Conservation (phyloP, 192 early-diverging fungal species). For the Martensiomyces pterosporus region DNA sequence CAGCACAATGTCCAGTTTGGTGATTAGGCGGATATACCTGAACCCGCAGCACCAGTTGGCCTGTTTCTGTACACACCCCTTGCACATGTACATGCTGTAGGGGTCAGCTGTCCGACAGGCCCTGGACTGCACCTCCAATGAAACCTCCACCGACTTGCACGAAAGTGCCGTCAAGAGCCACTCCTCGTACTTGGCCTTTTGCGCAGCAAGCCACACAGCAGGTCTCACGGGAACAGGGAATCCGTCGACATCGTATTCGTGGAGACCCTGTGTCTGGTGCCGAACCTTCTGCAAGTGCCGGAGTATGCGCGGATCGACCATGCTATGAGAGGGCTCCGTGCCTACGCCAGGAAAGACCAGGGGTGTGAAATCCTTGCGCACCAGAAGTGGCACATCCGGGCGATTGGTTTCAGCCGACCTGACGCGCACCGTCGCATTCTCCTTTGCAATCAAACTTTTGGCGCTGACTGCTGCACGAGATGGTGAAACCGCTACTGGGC, state of each 20-base stretch:
- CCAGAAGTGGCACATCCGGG: neutral
- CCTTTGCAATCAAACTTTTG: no score
- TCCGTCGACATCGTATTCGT: slow-evolving; percentile 15
- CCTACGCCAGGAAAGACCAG: neutral
- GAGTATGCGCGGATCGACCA: neutral
- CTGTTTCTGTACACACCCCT: slow-evolving; percentile 12
- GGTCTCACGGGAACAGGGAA: slow-evolving; percentile 20
- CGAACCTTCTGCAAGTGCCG: neutral
- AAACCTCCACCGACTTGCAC: neutral
- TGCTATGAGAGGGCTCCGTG: slow-evolving; percentile 1
- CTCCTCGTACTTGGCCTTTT: slow-evolving; percentile 4
- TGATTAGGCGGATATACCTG: slow-evolving; percentile 3
- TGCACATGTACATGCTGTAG: slow-evolving; percentile 11
- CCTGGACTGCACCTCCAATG: neutral
- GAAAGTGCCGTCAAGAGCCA: neutral
- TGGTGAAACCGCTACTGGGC: no score
- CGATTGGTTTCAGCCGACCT: neutral
- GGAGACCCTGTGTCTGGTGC: neutral
- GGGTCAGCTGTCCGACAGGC: neutral
- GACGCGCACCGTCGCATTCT: neutral
- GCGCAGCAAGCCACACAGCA: slow-evolving; percentile 10
- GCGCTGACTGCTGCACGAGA: no score
- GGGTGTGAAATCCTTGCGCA: neutral
- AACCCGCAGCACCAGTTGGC: slow-evolving; percentile 17
- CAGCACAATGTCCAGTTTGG: neutral